Percentiles rank a stretch among this genome's conserved stretches.
These are phyloP conservation scores for Pseudogymnoascus destructans DNA, from an alignment of 2,329 filamentous ascomycete genomes.

Conservation along the genomic window DNA sequence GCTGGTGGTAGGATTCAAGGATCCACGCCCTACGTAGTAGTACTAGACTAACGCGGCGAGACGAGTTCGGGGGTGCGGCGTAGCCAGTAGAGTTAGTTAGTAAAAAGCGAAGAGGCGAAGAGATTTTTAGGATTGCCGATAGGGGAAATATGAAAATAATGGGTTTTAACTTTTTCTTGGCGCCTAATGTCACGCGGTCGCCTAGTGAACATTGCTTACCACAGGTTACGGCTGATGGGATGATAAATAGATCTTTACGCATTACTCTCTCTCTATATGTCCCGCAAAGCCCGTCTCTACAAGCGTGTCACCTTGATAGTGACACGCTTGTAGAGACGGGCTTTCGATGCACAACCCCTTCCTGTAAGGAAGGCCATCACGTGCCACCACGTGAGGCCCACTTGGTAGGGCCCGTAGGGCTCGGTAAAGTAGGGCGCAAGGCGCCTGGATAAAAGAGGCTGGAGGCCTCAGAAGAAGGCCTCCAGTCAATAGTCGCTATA, in stretches of 20 bases:
- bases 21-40: background rate
- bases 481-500: no score
- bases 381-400: no score
- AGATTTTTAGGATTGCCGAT: background rate
- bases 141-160: background rate
- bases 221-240: background rate
- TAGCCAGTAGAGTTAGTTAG: background rate
- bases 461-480: no score
- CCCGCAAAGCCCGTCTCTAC: constrained; percentile 18
- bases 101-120: background rate
- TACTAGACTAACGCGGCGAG: background rate
- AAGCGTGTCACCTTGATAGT: constrained; percentile 34
- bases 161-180: background rate
- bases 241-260: background rate
- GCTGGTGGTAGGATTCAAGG: background rate
- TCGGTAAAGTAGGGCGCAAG: no score
- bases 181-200: no score
- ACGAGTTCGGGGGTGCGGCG: background rate
- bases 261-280: background rate
- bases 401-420: no score
- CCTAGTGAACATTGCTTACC: background rate
- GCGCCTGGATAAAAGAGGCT: no score
- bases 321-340: no score
- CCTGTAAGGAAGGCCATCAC: no score
- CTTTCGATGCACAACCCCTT: constrained; percentile 34